These are phyloP conservation scores for Nicotiana benthamiana DNA, from an alignment of 257 asterid species.

Conservation along the genomic window DNA sequence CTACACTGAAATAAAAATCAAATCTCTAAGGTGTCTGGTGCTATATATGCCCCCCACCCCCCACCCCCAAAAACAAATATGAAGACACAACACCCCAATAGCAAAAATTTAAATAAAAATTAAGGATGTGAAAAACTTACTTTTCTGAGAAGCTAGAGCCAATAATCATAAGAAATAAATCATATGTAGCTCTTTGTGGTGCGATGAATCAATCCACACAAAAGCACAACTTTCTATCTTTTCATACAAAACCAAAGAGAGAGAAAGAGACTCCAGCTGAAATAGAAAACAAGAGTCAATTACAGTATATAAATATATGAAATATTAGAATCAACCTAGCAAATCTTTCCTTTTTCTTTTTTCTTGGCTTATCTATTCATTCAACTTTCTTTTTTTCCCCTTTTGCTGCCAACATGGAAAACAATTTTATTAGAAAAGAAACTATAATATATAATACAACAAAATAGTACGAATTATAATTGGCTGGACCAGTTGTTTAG, in stretches of 20 bases:
- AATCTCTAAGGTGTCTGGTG: background rate
- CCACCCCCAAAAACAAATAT: background rate
- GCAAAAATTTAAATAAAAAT: background rate
- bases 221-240: conserved; percentile 1
- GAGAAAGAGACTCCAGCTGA: background rate
- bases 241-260: background rate
- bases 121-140: background rate
- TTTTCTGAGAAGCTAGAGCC: conserved; percentile 1
- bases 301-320: background rate
- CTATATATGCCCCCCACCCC: background rate
- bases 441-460: background rate
- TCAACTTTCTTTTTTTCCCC: conserved; percentile 2
- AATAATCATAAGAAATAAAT: background rate
- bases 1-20: background rate
- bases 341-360: background rate
- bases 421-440: background rate
- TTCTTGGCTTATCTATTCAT: conserved; percentile 1
- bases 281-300: background rate
- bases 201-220: background rate
- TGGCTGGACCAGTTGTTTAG: conserved; percentile 7
- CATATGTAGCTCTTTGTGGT: background rate
- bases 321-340: conserved; percentile 2
- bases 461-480: background rate
- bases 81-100: background rate
- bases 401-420: conserved; percentile 7